Base-by-base conservation (phyloP, 2,329 filamentous ascomycete genomes). In the Colletotrichum sublineola region DNA sequence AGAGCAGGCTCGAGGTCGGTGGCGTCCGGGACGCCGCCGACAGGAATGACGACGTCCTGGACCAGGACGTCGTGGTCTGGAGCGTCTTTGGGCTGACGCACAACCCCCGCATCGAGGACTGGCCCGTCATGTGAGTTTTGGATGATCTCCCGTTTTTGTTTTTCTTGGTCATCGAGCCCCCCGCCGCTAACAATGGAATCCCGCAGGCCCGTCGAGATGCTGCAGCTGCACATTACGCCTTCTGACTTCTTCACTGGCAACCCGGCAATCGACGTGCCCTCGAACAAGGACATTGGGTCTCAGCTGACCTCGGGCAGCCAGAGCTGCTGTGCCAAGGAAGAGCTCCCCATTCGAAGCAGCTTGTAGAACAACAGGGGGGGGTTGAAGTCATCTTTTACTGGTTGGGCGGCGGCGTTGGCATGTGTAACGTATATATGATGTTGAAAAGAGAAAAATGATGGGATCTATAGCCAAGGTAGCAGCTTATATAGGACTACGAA, bases 61-160 rank as follows among this genome's bases (percentile, higher is more conserved):
- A 88, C 74, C 81, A 84, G 24, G 82, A 86, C 66, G 78, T 86
- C 36, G 84, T 86, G 4, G 81, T 87, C 24, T 87, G 84, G 83
- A 80, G 86, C 1, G 83, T 86, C 42, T 81, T 81, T 67, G 78
- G 87, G 44, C 84, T 90, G 63, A 90, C 88, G 56, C 88, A 90
- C 74, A 85, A 89, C 38, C 87, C 87, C 1, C 81, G 87, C 7
- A 83, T 87, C 52, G 88, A 90, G 74, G 88, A 90, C 75, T 90
- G 89, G 80, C 88, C 88, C 0, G 86, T 90, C 55, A 90, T 90
- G 88, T 87, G 86, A 7, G 85, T 18, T 24, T 24, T 24, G 24
- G 24, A 24, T 24, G 24, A 24, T 24, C 24, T 24, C 24, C 24
- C 24, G 24, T 24, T 24, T 24, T 24, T 24, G 24, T 24, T 24